Evolutionary conservation across 257 asterid genomes (phyloP).

Genomic region (Salvia miltiorrhiza): DNA sequence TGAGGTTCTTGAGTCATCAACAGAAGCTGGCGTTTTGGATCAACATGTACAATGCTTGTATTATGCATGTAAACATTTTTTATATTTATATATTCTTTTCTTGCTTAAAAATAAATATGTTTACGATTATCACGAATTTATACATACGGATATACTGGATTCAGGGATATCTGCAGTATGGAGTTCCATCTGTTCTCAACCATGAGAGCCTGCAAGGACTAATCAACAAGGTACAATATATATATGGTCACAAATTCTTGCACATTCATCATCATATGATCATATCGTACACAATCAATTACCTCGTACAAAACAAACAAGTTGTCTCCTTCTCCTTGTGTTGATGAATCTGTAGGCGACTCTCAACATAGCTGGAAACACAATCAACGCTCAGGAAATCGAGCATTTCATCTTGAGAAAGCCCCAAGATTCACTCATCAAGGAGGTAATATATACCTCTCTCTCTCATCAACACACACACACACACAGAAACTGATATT

Average conservation of each 20-base stretch:
- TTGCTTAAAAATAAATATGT: background rate
- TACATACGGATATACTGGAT: background rate
- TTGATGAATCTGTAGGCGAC: conserved; percentile 46
- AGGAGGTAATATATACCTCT: conserved; percentile 61
- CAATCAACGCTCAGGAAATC: conserved; percentile 54
- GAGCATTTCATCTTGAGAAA: conserved; percentile 67
- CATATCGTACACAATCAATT: too few relatives aligned
- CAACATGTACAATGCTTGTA: conserved; percentile 60
- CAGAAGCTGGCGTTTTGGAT: conserved; percentile 56
- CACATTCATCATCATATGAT: too few relatives aligned
- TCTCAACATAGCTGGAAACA: conserved; percentile 66
- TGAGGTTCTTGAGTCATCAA: conserved; percentile 50
- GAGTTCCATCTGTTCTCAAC: conserved; percentile 58
- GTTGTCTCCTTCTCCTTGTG: background rate
- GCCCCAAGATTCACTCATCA: conserved; percentile 38
- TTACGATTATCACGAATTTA: background rate
- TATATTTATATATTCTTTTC: background rate
- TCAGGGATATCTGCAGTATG: conserved; percentile 85
- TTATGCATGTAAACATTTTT: conserved; percentile 42
- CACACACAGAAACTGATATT: background rate
- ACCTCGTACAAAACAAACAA: background rate
- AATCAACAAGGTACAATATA: conserved; percentile 71
- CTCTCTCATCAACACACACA: too few relatives aligned
- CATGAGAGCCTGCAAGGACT: conserved; percentile 58
- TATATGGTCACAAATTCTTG: too few relatives aligned